phyloP scores from a whole-genome alignment of 2,329 filamentous ascomycete species.

The Colletotrichum sp. region DNA sequence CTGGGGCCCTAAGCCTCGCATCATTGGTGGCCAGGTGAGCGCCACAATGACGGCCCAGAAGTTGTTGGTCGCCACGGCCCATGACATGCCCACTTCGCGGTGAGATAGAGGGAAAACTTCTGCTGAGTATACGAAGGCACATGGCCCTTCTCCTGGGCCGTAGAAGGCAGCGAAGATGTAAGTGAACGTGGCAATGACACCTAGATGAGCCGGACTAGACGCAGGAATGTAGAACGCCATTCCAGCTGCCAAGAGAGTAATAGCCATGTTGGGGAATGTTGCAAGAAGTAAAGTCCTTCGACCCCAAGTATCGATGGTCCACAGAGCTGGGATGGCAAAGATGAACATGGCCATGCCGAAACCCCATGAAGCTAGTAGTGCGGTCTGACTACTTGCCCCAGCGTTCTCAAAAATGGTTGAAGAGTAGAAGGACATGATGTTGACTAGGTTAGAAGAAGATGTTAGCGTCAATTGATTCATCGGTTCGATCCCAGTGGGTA shows the following conservation, averaged over 20 bases:
- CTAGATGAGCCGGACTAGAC: conserved; percentile 47
- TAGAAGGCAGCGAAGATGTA: conserved; percentile 73
- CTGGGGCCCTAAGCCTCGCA: conserved; percentile 35
- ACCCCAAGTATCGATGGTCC: conserved; percentile 71
- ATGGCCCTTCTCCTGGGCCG: conserved; percentile 63
- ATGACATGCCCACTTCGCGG: conserved; percentile 68
- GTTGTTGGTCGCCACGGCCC: conserved; percentile 65
- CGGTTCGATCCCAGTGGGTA: background rate
- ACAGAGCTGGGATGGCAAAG: conserved; percentile 69
- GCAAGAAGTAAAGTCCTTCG: conserved; percentile 66
- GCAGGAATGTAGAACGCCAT: conserved; percentile 40
- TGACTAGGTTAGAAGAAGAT: conserved; percentile 30
- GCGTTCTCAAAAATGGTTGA: conserved; percentile 51
- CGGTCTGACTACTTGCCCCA: conserved; percentile 40
- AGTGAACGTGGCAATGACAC: conserved; percentile 64
- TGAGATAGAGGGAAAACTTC: conserved; percentile 70
- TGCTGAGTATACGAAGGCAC: conserved; percentile 66
- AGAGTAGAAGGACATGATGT: conserved; percentile 56
- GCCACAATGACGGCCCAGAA: conserved; percentile 58
- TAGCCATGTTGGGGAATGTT: conserved; percentile 72
- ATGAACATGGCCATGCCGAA: conserved; percentile 63
- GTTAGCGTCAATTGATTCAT: background rate
- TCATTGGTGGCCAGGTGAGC: conserved; percentile 56
- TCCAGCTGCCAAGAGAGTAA: conserved; percentile 55
- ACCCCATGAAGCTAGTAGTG: conserved; percentile 55